Evolutionary conservation across 1,139 yeast species (phyloP), one percentile per base, ranked within the genome.

Genomic region (Lodderomyces metapsilosis): DNA sequence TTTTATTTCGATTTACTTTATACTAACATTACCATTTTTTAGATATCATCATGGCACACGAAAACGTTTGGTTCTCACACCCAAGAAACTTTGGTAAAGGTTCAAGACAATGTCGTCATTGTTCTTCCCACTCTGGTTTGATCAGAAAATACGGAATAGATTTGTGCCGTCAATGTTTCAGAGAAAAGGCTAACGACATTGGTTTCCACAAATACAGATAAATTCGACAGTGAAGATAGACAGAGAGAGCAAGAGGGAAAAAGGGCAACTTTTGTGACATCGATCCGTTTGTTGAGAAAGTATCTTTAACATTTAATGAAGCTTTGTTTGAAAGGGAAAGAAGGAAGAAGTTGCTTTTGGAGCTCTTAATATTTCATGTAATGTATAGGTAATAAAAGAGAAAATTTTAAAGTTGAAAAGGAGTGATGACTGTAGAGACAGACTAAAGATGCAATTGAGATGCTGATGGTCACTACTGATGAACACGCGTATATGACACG

Each of bases 21-120:
- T 62, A 61, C 67, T 62, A 62, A 62, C 66, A 40, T 35, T 30
- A n/a, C n/a, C 16, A 8, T 33, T 34, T 8, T 8, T 35, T 35
- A 42, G 54, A 63, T 68, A 37, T 34, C 36, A 37, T 80, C 59
- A 91, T 91, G 98, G 97, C 98, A 84, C 98, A 91, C 97, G 97
- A 88, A 85, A 86, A 89, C 89, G 96, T 92, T 84, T 94, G 98
- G 98, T 92, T 78, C 85, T 91, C 98, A 77, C 98, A 92, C 96
- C 98, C 98, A 83, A 89, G 98, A 88, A 91, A 86, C 78, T 91
- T 83, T 88, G 98, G 98, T 79, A 94, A 94, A 88, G 99, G 99
- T 80, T 88, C 98, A 69, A 96, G 99, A 83, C 94, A 86, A 80
- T 91, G 98, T 83, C 95, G 98, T 79, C 91, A 91, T 80, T 91